Evolutionary conservation across 2,329 filamentous ascomycete species (phyloP).

Genomic region (Fusarium nygamai): DNA sequence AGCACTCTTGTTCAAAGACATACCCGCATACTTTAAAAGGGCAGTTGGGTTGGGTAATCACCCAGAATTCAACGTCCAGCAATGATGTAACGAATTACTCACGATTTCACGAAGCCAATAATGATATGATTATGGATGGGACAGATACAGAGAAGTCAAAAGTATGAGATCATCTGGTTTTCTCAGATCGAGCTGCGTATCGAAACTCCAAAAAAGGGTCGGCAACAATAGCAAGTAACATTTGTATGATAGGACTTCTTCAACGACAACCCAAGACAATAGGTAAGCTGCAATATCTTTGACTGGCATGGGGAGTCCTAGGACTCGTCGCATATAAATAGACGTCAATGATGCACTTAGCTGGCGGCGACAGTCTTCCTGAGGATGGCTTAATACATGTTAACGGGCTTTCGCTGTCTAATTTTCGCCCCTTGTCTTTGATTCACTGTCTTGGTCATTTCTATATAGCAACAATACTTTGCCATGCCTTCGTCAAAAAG

Average conservation of each 20-base stretch:
- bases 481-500: background rate
- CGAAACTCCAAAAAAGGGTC: background rate
- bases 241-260: background rate
- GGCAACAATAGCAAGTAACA: background rate
- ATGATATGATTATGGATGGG: constrained; percentile 1
- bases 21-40: background rate
- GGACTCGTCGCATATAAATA: background rate
- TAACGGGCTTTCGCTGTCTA: background rate
- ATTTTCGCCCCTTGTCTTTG: background rate
- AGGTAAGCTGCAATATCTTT: background rate
- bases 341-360: background rate
- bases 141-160: constrained; percentile 18
- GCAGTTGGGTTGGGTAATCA: background rate
- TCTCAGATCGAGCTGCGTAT: background rate
- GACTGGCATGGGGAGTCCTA: background rate
- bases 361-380: background rate
- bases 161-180: constrained; percentile 23
- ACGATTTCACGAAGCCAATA: constrained; percentile 37
- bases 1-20: constrained; percentile 36
- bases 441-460: constrained; percentile 1
- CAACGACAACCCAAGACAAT: background rate
- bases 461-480: constrained; percentile 23
- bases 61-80: constrained; percentile 22
- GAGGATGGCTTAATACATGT: background rate
- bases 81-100: constrained; percentile 35